phyloP scores from a whole-genome alignment of 495 filamentous ascomycete genomes.

The Trichocladium uniseriatum region DNA sequence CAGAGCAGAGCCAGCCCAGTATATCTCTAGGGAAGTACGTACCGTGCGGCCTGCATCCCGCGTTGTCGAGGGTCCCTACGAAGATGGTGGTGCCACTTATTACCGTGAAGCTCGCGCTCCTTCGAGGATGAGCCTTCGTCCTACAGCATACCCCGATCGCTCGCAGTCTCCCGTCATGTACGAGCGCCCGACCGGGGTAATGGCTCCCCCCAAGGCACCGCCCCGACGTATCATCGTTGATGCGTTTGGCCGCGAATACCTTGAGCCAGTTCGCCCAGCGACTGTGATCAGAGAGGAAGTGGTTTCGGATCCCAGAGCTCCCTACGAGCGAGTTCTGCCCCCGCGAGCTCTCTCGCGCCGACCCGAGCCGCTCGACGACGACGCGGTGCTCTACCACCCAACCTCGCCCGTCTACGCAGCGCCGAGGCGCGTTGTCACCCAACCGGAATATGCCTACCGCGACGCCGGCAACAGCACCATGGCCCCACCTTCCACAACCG shows the following conservation, averaged over 20 bases:
- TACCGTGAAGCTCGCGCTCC: conserved; percentile 43
- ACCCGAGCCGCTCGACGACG: conserved; percentile 39
- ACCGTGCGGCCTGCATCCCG: conserved; percentile 52
- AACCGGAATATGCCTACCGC: conserved; percentile 47
- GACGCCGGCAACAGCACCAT: conserved; percentile 37
- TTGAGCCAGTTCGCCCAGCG: conserved; percentile 46
- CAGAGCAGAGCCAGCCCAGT: conserved; percentile 24
- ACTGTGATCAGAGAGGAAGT: conserved; percentile 36
- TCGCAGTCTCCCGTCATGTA: conserved; percentile 48
- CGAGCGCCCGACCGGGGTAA: conserved; percentile 38
- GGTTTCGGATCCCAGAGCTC: conserved; percentile 29
- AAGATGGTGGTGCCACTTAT: conserved; percentile 42
- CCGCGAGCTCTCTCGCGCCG: conserved; percentile 46
- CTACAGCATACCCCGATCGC: conserved; percentile 45
- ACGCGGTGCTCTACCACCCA: conserved; percentile 37
- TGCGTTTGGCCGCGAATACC: conserved; percentile 60
- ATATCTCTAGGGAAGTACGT: conserved; percentile 36
- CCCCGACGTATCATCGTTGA: conserved; percentile 57
- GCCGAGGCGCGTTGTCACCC: conserved; percentile 43
- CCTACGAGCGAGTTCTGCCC: conserved; percentile 35
- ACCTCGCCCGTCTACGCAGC: conserved; percentile 31
- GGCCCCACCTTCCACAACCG: conserved; percentile 28
- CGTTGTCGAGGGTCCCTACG: conserved; percentile 29
- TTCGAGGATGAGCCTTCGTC: conserved; percentile 36
- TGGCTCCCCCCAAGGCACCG: conserved; percentile 50